A percentile compares a stretch with the other conserved stretches of the same genome.
Evolutionary conservation across 2,329 filamentous ascomycete genomes (phyloP).

Genomic region (Trichoderma sp.): DNA sequence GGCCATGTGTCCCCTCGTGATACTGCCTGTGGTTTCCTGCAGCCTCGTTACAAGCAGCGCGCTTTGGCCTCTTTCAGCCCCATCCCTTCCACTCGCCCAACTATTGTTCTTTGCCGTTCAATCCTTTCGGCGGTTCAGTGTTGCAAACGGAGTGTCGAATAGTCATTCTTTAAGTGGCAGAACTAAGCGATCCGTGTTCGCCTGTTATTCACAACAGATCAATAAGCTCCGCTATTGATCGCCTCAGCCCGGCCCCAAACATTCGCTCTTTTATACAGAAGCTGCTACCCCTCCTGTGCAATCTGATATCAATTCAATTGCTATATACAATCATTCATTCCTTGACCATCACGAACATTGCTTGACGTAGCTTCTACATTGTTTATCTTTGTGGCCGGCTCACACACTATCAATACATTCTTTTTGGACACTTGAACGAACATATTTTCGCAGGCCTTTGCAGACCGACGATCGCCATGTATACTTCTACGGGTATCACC

Average conservation of each 20-base stretch:
- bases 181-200: conserved; percentile 27
- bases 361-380: background rate
- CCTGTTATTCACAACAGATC: conserved; percentile 24
- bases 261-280: background rate
- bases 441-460: conserved; percentile 2
- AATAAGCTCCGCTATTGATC: conserved; percentile 6
- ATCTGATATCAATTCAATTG: background rate
- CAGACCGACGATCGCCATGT: conserved; percentile 27
- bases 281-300: background rate
- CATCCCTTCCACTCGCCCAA: background rate
- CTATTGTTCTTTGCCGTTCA: conserved; percentile 33
- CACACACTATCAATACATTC: conserved; percentile 24
- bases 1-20: conserved; percentile 10
- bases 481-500: conserved; percentile 29
- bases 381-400: conserved; percentile 26
- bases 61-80: conserved; percentile 19
- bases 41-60: background rate
- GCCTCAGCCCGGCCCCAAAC: background rate
- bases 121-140: conserved; percentile 39
- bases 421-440: conserved; percentile 6
- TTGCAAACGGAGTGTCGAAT: conserved; percentile 26
- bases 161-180: conserved; percentile 14
- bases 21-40: background rate
- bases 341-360: background rate
- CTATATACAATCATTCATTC: background rate